Base-by-base conservation (phyloP, 352 stramenopile species). In the Discostella stelligera region DNA sequence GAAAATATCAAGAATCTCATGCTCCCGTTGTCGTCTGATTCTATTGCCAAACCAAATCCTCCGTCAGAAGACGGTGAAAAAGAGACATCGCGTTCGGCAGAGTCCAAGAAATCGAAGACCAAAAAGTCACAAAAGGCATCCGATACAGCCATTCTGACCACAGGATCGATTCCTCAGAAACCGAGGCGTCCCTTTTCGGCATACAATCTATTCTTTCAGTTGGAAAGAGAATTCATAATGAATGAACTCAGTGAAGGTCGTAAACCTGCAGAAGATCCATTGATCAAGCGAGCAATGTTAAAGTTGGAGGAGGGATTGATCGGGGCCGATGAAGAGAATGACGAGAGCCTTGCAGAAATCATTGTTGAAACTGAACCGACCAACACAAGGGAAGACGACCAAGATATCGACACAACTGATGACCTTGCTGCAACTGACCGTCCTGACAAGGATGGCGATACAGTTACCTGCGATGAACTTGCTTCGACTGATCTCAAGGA, bases 171-270 rank as follows among this genome's bases (percentile, higher is more conserved):
- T 27, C 53, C 53, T 10, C 7, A 20, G 3, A 61, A 61, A 41
- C 53, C 53, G 4, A 84, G 84, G 39, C 62, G 83, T 50, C 86
- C 86, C 3, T 80, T 91, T 16, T 82, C 62, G 60, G 80, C 84
- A n/a, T 91, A 91, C 67, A 91, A 91, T 70, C 71, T 90, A 1
- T 91, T 90, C 72, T 91, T 91, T 70, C 77, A 89, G 66, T 71
- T 84, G 30, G 80, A 89, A 56, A 52, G 86, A 48, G 79, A 88
- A 62, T 67, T 53, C 23, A 87, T 91, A 14, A 80, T 85, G 58
- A 16, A 66, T 16, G 27, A 63, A 27, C 44, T 71, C 23, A 27
- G 11, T 16, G 27, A 74, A 23, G 60, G 71, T 10, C 49, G 50
- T 46, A 70, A 71, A 25, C 59, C 56, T 2, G 21, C 25, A 10